These are phyloP conservation scores for Oryza glaberrima DNA, from an alignment of 176 grass and related monocot species.

Conservation along the genomic window DNA sequence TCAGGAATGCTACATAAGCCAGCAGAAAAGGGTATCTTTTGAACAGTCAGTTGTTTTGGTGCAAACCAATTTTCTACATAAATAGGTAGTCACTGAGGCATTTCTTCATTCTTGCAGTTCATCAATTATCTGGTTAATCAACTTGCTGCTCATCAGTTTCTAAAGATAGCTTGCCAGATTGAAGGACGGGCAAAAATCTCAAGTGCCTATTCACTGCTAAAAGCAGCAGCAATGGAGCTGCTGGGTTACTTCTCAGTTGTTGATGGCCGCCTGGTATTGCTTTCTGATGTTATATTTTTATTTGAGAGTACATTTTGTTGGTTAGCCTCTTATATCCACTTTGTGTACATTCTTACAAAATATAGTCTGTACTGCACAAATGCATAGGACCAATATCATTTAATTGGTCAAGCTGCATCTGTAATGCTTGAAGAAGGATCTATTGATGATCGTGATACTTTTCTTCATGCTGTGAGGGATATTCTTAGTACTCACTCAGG, in stretches of 20 bases:
- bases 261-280: constrained; percentile 66
- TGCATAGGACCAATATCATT: constrained; percentile 65
- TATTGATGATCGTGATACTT: constrained; percentile 83
- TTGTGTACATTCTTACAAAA: constrained; percentile 41
- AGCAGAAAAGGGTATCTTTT: constrained; percentile 50
- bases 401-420: constrained; percentile 66
- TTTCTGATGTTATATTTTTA: constrained; percentile 13
- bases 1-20: constrained; percentile 56
- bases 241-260: constrained; percentile 73
- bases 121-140: constrained; percentile 91
- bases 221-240: constrained; percentile 77
- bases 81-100: constrained; percentile 2
- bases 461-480: constrained; percentile 80
- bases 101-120: constrained; percentile 58
- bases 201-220: constrained; percentile 68
- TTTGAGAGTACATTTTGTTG: not conserved
- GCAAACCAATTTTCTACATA: constrained; percentile 1
- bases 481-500: constrained; percentile 78
- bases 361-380: constrained; percentile 27
- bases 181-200: constrained; percentile 61
- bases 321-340: constrained; percentile 35
- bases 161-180: constrained; percentile 78
- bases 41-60: not conserved
- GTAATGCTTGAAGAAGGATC: constrained; percentile 81
- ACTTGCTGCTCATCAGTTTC: constrained; percentile 68